Evolutionary conservation across 108 stramenopile species (phyloP).

Genomic region (Asterionellopsis glacialis): DNA sequence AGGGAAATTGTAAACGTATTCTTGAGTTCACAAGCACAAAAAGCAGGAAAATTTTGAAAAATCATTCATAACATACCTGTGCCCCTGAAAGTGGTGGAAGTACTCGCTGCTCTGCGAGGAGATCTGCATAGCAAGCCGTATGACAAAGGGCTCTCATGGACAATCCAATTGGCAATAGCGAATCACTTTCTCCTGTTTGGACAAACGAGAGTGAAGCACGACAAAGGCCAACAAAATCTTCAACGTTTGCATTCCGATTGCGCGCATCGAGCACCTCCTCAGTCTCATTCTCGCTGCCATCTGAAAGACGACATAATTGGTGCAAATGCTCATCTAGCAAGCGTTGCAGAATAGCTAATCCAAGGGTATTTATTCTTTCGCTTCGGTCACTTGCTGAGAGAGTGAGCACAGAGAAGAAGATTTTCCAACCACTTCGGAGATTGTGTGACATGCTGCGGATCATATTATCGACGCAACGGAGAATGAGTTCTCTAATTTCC

Average conservation of each 20-base stretch:
- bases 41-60: not conserved
- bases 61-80: conserved; percentile 17
- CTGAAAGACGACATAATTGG: conserved; percentile 43
- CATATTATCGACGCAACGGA: conserved; percentile 84
- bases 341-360: conserved; percentile 74
- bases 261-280: conserved; percentile 28
- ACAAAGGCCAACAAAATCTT: conserved; percentile 82
- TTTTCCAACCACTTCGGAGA: conserved; percentile 88
- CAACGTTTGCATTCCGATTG: conserved; percentile 65
- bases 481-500: conserved; percentile 75
- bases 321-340: conserved; percentile 79
- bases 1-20: conserved; percentile 6
- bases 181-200: conserved; percentile 33
- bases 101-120: conserved; percentile 63
- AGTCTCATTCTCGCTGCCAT: conserved; percentile 19
- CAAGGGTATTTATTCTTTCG: conserved; percentile 58
- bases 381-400: conserved; percentile 57
- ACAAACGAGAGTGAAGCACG: conserved; percentile 76
- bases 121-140: conserved; percentile 82
- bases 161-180: conserved; percentile 62
- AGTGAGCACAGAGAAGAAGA: conserved; percentile 76
- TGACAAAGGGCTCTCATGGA: conserved; percentile 89
- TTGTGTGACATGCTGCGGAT: conserved; percentile 72
- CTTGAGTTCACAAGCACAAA: not conserved
- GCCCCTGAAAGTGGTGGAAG: conserved; percentile 51